Evolutionary conservation across 2,329 filamentous ascomycete species (phyloP), one percentile per base, ranked within the genome.

Genomic region (Arthrobotrys sinensis): DNA sequence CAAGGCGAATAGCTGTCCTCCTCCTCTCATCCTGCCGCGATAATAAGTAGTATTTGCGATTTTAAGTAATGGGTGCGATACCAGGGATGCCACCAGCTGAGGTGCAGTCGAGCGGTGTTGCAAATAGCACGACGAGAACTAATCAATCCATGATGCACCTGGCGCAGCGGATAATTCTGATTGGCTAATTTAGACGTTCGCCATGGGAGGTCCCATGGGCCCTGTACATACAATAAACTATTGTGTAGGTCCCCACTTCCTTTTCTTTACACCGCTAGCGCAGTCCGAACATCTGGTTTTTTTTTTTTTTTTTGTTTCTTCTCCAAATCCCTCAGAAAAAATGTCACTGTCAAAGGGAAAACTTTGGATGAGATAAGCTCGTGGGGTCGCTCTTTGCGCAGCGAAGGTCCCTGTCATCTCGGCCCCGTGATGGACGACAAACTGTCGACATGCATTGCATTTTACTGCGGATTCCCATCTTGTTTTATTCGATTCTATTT

Each of bases 121-220:
- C 64, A 65, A 75, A 64, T 45, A 24, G 16, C 64, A 76, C 19
- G 65, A 71, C 73, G 73, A 77, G 70, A 77, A 71, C 65, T 67
- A 77, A 60, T 60, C 55, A 60, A 77, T 62, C 66, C 60, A 71
- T 55, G 66, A 71, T 71, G 73, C 73, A 77, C 73, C 73, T 77
- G 73, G 57, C 52, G 40, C 32, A 77, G 66, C 50, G 57, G 73
- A 57, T 66, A 43, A 38, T 67, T 71, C 60, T 77, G 73, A 77
- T 77, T 77, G 73, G 73, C 45, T 36, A 38, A 45, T 62, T 34
- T 60, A 62, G 57, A 65, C 65, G 40, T 69, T 38, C 64, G 48
- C 65, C 55, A 52, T 69, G 72, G 72, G 72, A 69, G 21, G 36
- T 68, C 64, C 53, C 71, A 76, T 76, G 71, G 53, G 62, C 48